Conservation (phyloP, 495 filamentous ascomycete genomes). For the Cercophora samala region DNA sequence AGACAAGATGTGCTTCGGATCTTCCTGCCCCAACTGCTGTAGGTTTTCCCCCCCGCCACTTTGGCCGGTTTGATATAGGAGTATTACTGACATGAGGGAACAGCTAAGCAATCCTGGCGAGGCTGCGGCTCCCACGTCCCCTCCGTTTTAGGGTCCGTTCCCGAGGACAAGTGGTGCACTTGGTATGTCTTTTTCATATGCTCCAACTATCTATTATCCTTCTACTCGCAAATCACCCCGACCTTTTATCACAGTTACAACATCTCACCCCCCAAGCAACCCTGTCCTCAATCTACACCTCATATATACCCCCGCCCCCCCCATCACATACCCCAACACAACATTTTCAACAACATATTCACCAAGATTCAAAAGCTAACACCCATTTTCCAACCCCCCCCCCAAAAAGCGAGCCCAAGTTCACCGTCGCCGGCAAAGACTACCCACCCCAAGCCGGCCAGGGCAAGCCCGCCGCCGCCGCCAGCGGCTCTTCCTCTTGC, state of each 20-base stretch:
- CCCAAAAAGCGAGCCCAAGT: conserved; percentile 43
- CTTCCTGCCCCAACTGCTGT: conserved; percentile 42
- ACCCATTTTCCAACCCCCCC: too few relatives aligned
- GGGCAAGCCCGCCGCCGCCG: not conserved
- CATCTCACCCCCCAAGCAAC: not conserved
- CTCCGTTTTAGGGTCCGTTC: conserved; percentile 55
- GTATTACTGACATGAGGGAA: not conserved
- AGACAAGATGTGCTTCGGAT: conserved; percentile 39
- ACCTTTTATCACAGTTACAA: too few relatives aligned
- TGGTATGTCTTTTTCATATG: conserved; percentile 31
- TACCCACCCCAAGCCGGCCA: conserved; percentile 56
- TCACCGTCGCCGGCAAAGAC: conserved; percentile 53
- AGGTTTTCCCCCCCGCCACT: conserved; percentile 14
- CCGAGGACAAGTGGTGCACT: conserved; percentile 56
- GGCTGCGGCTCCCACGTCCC: conserved; percentile 65
- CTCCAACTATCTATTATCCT: too few relatives aligned
- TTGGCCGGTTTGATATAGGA: not conserved
- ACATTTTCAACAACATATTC: not conserved
- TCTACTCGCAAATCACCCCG: too few relatives aligned
- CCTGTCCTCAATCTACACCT: not conserved
- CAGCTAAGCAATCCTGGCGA: conserved; percentile 64
- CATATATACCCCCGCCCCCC: too few relatives aligned
- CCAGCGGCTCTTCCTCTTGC: not conserved
- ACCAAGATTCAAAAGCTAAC: not conserved
- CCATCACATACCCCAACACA: not conserved